Evolutionary conservation across 805 yeast species (phyloP), one percentile per base, ranked within the genome.

Genomic region (Komagataella pseudopastoris): DNA sequence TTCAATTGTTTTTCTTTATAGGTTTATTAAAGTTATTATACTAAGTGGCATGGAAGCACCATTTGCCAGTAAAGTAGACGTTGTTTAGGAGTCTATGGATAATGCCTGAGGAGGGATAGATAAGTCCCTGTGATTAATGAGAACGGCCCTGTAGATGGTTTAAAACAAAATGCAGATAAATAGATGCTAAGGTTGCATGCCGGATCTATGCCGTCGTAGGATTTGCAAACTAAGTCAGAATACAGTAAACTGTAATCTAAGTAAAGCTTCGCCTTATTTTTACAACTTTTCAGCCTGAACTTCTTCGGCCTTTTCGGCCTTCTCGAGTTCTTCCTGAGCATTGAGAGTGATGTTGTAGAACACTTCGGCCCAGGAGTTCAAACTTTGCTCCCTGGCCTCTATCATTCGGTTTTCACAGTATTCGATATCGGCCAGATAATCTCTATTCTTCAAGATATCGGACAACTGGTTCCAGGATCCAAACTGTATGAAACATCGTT

Each of bases 1-100:
- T 44, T 17, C 24, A 16, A 45, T 52, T 47, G 44, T 22, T 44
- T 14, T 48, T 49, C 44, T 47, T 45, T 52, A 16, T 18, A 48
- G n/a, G 20, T 20, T 48, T 36, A 46, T 18, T 12, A 44, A 45
- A 18, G 36, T 22, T 14, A 49, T n/a, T 49, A 23, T 16, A 44
- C 36, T 49, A 23, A 20, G 49, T 44, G 43, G 44, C 36, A 20
- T 48, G 39, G 6, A 30, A 30, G 39, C 39, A 30, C 39, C 20
- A 20, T 20, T 20, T 4, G 20, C 20, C 20, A 20, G 20, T 2
- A 20, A 2, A 20, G 20, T 20, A 4, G 20, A 20, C 20, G 20
- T 20, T 20, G 17, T 17, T 17, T 17, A 3, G 20, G 4, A 3
- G 20, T 20, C 4, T 20, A 20, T 20, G 20, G 20, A 20, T 20